phyloP scores from a whole-genome alignment of 768 basidiomycete genomes.

The Postia placenta region DNA sequence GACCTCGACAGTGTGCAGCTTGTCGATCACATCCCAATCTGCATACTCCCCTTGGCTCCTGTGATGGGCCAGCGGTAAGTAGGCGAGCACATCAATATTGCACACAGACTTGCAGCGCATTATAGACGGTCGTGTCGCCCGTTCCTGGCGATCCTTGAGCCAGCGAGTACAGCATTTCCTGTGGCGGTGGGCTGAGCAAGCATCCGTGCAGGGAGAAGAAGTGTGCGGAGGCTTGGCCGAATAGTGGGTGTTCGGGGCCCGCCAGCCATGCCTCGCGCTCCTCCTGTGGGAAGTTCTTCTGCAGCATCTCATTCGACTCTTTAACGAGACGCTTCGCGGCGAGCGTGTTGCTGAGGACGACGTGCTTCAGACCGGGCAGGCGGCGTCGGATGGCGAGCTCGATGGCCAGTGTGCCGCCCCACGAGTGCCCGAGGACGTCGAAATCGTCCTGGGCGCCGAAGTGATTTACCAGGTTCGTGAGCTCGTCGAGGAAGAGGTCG shows the following conservation, averaged over 20 bases:
- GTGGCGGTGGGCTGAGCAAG: constrained; percentile 36
- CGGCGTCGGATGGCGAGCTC: constrained; percentile 33
- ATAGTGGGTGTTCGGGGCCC: constrained; percentile 34
- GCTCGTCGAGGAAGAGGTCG: constrained; percentile 50
- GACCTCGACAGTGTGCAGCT: constrained; percentile 19
- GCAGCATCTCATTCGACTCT: constrained; percentile 31
- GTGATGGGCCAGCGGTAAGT: no score
- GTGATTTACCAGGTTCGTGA: constrained; percentile 40
- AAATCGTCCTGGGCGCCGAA: constrained; percentile 35
- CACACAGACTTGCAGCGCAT: constrained; percentile 15
- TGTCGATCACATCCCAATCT: constrained; percentile 22
- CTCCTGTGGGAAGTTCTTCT: constrained; percentile 35
- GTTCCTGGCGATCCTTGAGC: constrained; percentile 24
- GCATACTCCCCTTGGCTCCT: no score
- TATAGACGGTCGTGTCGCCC: constrained; percentile 41
- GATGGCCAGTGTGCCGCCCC: constrained; percentile 48
- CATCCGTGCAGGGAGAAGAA: constrained; percentile 41
- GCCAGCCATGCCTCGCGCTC: constrained; percentile 32
- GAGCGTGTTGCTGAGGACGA: constrained; percentile 41
- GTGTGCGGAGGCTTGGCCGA: constrained; percentile 31
- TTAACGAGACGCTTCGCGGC: constrained; percentile 40
- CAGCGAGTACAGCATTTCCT: constrained; percentile 26
- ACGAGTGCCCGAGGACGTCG: constrained; percentile 48
- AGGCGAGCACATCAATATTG: constrained; percentile 1
- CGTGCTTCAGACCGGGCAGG: constrained; percentile 39